Conservation (phyloP, 306 rosid genomes). For the Fagus crenata region DNA sequence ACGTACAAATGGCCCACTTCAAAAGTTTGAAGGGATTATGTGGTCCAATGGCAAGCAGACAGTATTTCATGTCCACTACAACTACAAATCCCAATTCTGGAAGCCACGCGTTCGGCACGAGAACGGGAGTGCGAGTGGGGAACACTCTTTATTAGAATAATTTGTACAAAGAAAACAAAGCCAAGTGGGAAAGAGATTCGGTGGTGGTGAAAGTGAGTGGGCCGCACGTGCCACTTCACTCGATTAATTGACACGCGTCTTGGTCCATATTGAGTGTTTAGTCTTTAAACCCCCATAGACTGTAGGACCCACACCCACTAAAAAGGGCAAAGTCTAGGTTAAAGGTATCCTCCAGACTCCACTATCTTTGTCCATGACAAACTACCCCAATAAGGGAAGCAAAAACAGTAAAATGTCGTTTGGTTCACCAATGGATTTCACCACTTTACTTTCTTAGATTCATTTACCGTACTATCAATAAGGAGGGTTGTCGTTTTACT, state of each 20-base stretch:
- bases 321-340: neutral
- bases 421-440: no score
- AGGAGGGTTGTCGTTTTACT: no score
- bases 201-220: conserved; percentile 8
- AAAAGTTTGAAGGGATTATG: neutral
- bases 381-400: neutral
- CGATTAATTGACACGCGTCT: conserved; percentile 3
- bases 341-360: neutral
- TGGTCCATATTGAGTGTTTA: neutral
- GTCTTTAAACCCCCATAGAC: neutral
- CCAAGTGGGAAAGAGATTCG: conserved; percentile 7
- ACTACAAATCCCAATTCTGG: neutral
- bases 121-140: neutral
- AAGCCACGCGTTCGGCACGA: neutral
- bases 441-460: no score
- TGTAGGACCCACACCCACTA: neutral
- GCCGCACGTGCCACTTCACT: conserved; percentile 3
- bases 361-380: neutral
- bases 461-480: no score
- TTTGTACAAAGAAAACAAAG: neutral
- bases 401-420: neutral
- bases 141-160: neutral
- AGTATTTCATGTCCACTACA: neutral
- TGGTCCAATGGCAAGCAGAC: neutral
- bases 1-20: neutral